Conservation (phyloP, 306 rosid species). For the Cyamopsis tetragonoloba region DNA sequence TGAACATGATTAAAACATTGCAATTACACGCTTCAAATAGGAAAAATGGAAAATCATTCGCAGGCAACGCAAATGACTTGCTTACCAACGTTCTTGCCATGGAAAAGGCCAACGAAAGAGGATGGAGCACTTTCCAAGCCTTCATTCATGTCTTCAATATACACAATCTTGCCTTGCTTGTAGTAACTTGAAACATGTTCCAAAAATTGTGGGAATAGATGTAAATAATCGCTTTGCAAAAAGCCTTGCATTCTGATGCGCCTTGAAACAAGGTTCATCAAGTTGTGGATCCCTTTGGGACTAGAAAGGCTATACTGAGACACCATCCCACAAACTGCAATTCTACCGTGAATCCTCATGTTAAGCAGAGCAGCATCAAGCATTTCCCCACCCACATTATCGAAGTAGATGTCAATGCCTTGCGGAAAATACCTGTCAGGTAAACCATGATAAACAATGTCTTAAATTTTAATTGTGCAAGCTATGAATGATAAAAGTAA, state of each 20-base stretch:
- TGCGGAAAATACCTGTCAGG: conserved; percentile 37
- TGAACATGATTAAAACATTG: not conserved
- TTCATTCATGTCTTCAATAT: conserved; percentile 43
- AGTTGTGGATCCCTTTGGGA: conserved; percentile 33
- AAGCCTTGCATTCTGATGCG: conserved; percentile 43
- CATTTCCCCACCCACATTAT: conserved; percentile 41
- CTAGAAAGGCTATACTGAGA: conserved; percentile 37
- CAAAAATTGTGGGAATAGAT: conserved; percentile 37
- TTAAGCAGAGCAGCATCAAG: conserved; percentile 45
- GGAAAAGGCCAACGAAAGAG: conserved; percentile 36
- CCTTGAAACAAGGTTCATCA: conserved; percentile 22
- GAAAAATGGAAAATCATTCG: conserved; percentile 17
- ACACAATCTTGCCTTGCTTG: conserved; percentile 37
- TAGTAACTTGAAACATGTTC: conserved; percentile 28
- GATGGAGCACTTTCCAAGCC: conserved; percentile 41
- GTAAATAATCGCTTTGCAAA: conserved; percentile 39
- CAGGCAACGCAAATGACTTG: conserved; percentile 38
- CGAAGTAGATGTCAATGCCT: conserved; percentile 50
- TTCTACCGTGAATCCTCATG: conserved; percentile 45
- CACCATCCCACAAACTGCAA: conserved; percentile 47
- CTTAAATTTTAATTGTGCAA: not conserved
- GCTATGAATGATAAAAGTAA: not conserved
- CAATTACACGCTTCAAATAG: not conserved
- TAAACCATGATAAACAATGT: not conserved
- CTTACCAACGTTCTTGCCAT: conserved; percentile 40